Conservation (phyloP, 148 eudicot species). For the Amaranthus palmeri region DNA sequence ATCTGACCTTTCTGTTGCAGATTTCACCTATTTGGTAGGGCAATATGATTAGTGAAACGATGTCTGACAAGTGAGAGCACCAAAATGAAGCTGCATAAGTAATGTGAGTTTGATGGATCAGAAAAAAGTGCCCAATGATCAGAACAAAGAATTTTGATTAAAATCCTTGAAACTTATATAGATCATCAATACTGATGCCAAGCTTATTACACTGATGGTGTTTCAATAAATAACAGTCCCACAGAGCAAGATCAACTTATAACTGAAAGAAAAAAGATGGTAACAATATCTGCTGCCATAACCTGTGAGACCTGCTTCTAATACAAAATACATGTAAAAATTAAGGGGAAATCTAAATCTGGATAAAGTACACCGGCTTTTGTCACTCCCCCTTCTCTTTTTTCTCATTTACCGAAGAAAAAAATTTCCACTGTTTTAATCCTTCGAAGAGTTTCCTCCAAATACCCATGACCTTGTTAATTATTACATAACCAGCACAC, state of each 20-base stretch:
- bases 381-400: too few relatives aligned
- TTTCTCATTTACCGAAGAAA: too few relatives aligned
- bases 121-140: neutral
- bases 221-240: too few relatives aligned
- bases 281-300: neutral
- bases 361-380: too few relatives aligned
- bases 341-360: too few relatives aligned
- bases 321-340: neutral
- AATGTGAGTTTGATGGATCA: neutral
- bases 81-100: slow-evolving; percentile 4
- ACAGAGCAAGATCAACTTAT: neutral
- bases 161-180: neutral
- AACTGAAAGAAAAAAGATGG: neutral
- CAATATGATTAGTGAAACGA: neutral
- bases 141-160: neutral
- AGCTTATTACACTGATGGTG: neutral
- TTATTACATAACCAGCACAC: too few relatives aligned
- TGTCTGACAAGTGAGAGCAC: slow-evolving; percentile 6
- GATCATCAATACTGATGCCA: neutral
- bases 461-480: too few relatives aligned
- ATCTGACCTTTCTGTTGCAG: slow-evolving; percentile 35
- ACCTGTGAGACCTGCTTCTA: neutral
- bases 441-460: too few relatives aligned
- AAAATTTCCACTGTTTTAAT: too few relatives aligned
- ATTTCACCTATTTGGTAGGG: slow-evolving; percentile 42